These are phyloP conservation scores for Tolypocladium amazonense DNA, from an alignment of 2,329 filamentous ascomycete genomes.

Conservation along the genomic window DNA sequence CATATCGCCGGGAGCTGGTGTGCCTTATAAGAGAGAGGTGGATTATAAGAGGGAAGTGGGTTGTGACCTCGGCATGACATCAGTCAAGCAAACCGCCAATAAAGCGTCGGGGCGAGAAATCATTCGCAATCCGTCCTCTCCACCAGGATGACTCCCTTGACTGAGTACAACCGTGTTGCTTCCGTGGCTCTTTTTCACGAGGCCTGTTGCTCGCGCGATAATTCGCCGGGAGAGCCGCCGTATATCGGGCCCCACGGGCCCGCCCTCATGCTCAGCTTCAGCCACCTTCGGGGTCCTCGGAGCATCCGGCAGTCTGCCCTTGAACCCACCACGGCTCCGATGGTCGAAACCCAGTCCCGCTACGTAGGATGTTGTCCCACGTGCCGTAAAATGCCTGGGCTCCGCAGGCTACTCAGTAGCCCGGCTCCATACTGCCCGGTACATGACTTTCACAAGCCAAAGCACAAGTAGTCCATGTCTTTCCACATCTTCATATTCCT, in stretches of 20 bases:
- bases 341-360: background rate
- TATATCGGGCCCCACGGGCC: background rate
- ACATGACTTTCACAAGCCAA: background rate
- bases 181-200: background rate
- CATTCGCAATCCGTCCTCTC: background rate
- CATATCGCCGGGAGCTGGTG: background rate
- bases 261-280: background rate
- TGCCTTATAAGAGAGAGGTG: background rate
- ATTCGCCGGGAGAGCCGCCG: slow-evolving; percentile 1
- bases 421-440: background rate
- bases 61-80: slow-evolving; percentile 6
- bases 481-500: background rate
- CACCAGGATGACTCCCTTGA: background rate
- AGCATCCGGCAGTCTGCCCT: background rate
- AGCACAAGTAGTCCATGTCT: background rate
- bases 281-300: background rate
- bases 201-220: background rate
- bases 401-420: background rate
- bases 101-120: too few relatives aligned
- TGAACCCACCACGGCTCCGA: background rate
- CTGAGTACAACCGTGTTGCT: background rate
- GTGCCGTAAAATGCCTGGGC: background rate
- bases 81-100: background rate
- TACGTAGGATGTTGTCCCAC: background rate
- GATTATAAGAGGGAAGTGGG: background rate